These are phyloP conservation scores for Kazachstania viticola DNA, from an alignment of 805 yeast species.

Conservation along the genomic window DNA sequence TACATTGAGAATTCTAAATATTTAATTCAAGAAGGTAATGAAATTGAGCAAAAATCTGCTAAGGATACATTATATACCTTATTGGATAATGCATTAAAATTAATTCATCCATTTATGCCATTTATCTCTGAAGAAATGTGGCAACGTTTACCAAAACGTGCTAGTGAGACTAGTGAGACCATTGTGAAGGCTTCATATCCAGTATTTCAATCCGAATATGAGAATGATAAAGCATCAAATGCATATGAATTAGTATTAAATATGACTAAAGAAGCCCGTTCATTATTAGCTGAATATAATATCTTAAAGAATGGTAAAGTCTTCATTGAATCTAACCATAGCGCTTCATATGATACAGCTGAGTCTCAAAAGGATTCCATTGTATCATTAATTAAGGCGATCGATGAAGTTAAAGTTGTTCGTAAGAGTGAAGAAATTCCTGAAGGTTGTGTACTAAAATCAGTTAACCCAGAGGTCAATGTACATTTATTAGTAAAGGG, in stretches of 20 bases:
- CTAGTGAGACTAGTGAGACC: conserved; percentile 53
- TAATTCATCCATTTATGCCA: conserved; percentile 99
- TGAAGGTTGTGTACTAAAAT: conserved; percentile 78
- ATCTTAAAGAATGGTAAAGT: conserved; percentile 83
- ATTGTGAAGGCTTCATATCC: conserved; percentile 80
- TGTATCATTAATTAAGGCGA: conserved; percentile 84
- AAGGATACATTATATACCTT: conserved; percentile 89
- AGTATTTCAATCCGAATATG: conserved; percentile 44
- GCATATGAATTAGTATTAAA: conserved; percentile 80
- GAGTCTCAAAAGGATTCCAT: conserved; percentile 72
- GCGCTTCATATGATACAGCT: conserved; percentile 41
- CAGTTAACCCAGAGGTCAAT: conserved; percentile 68
- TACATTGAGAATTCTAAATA: conserved; percentile 96
- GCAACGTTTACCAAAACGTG: conserved; percentile 93
- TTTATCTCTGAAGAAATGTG: conserved; percentile 95
- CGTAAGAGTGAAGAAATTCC: conserved; percentile 49
- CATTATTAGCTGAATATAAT: conserved; percentile 80
- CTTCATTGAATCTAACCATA: conserved; percentile 55
- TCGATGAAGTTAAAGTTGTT: conserved; percentile 60
- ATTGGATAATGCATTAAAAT: conserved; percentile 77
- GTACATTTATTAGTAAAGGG: conserved; percentile 93
- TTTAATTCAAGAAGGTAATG: conserved; percentile 83
- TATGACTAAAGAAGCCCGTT: conserved; percentile 83
- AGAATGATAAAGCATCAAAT: conserved; percentile 50
- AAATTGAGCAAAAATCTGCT: conserved; percentile 76